Evolutionary conservation across 2,329 filamentous ascomycete species (phyloP).

Genomic region (Camptophora hylomeconis): DNA sequence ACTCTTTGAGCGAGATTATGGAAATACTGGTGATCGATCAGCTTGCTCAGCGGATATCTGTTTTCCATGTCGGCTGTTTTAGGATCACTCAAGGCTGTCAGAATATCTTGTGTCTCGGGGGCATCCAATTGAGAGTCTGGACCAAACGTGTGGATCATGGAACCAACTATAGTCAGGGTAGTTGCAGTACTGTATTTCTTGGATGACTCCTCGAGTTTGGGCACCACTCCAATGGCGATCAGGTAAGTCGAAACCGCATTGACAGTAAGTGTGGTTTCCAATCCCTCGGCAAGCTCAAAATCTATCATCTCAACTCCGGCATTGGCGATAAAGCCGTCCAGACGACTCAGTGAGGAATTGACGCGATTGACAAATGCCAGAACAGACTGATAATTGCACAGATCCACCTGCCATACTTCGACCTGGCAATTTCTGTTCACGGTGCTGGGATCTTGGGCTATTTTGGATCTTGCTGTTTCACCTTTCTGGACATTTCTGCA

Average conservation of each 20-base stretch:
- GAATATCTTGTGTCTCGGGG: conserved; percentile 9
- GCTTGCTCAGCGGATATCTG: conserved; percentile 34
- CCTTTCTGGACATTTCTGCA: conserved; percentile 1
- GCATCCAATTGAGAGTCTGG: conserved; percentile 8
- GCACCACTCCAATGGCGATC: conserved; percentile 15
- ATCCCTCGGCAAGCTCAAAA: conserved; percentile 19
- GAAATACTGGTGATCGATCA: conserved; percentile 31
- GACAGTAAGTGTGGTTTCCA: conserved; percentile 18
- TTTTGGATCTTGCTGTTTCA: conserved; percentile 25
- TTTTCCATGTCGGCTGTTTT: conserved; percentile 25
- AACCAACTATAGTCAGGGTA: conserved; percentile 20
- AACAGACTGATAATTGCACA: conserved; percentile 24
- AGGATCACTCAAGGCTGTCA: conserved; percentile 17
- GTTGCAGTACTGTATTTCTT: conserved; percentile 18
- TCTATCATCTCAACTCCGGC: conserved; percentile 28
- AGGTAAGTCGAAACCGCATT: conserved; percentile 20
- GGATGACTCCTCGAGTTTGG: conserved; percentile 29
- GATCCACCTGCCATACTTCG: conserved; percentile 29
- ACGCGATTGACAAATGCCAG: conserved; percentile 23
- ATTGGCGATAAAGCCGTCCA: conserved; percentile 29
- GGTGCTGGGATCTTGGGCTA: conserved; percentile 13
- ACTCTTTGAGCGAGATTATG: conserved; percentile 26
- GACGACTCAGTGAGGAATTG: conserved; percentile 18
- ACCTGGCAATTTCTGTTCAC: conserved; percentile 20
- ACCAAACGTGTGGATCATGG: conserved; percentile 27